These are phyloP conservation scores for Globisporangium camurandrum DNA, from an alignment of 352 stramenopile species.

Conservation along the genomic window DNA sequence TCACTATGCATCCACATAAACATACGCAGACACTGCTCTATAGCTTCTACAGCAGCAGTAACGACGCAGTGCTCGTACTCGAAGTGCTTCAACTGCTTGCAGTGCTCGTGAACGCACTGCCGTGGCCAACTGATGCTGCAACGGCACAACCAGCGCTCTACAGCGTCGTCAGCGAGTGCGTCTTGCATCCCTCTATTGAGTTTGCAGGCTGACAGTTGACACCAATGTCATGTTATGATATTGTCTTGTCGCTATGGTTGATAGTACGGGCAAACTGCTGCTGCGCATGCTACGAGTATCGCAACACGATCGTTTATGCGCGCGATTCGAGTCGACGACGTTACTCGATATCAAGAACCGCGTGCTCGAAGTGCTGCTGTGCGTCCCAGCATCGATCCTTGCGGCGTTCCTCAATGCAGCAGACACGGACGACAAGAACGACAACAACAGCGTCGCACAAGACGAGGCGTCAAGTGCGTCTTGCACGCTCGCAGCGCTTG, in stretches of 20 bases:
- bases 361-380: constrained; percentile 55
- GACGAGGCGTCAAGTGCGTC: not conserved
- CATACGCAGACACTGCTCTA: constrained; percentile 37
- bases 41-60: constrained; percentile 14
- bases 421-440: constrained; percentile 2
- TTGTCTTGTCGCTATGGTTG: too few relatives aligned
- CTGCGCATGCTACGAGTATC: constrained; percentile 29
- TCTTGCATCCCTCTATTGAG: not conserved
- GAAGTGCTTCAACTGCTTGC: constrained; percentile 54
- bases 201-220: not conserved
- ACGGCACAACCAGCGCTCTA: constrained; percentile 19
- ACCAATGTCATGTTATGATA: too few relatives aligned
- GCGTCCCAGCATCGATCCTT: constrained; percentile 33
- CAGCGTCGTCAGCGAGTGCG: constrained; percentile 18
- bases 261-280: constrained; percentile 40
- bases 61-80: constrained; percentile 26
- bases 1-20: too few relatives aligned
- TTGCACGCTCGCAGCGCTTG: constrained; percentile 19
- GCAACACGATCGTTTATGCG: constrained; percentile 23
- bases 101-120: constrained; percentile 48
- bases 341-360: constrained; percentile 58
- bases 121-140: constrained; percentile 32
- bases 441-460: too few relatives aligned
- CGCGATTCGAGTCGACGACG: too few relatives aligned
- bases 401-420: constrained; percentile 26